Conservation (phyloP, 176 grass and related monocot species). For the Phoenix dactylifera region DNA sequence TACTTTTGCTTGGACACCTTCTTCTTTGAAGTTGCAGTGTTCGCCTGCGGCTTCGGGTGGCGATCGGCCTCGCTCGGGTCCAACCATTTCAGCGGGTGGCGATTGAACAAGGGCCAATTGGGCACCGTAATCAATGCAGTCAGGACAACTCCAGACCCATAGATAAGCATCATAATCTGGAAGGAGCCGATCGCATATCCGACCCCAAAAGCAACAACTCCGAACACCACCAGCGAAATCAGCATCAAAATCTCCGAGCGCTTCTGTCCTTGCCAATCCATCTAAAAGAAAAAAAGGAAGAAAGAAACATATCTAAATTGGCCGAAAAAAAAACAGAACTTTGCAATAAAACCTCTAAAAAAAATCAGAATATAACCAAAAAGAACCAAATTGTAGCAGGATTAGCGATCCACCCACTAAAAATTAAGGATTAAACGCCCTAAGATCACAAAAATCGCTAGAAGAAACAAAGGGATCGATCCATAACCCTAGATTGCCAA, state of each 20-base stretch:
- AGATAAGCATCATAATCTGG: conserved; percentile 73
- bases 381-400: too few relatives aligned
- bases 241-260: conserved; percentile 86
- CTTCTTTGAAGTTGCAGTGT: conserved; percentile 40
- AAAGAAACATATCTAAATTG: too few relatives aligned
- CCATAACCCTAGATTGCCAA: too few relatives aligned
- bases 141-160: conserved; percentile 73
- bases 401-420: too few relatives aligned
- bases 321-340: too few relatives aligned
- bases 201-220: conserved; percentile 40
- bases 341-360: too few relatives aligned
- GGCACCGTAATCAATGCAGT: conserved; percentile 72
- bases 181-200: conserved; percentile 64
- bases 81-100: conserved; percentile 76
- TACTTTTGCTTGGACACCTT: conserved; percentile 76
- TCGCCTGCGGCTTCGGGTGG: conserved; percentile 70
- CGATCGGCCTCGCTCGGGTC: conserved; percentile 54
- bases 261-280: conserved; percentile 99
- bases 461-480: too few relatives aligned
- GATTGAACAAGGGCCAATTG: conserved; percentile 82
- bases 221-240: conserved; percentile 56
- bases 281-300: conserved; percentile 4
- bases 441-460: too few relatives aligned
- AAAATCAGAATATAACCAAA: too few relatives aligned
- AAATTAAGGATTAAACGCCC: too few relatives aligned